Percentiles rank a stretch among this genome's conserved stretches.
phyloP scores from a whole-genome alignment of 2,329 filamentous ascomycete species.

The Apiospora arundinis region DNA sequence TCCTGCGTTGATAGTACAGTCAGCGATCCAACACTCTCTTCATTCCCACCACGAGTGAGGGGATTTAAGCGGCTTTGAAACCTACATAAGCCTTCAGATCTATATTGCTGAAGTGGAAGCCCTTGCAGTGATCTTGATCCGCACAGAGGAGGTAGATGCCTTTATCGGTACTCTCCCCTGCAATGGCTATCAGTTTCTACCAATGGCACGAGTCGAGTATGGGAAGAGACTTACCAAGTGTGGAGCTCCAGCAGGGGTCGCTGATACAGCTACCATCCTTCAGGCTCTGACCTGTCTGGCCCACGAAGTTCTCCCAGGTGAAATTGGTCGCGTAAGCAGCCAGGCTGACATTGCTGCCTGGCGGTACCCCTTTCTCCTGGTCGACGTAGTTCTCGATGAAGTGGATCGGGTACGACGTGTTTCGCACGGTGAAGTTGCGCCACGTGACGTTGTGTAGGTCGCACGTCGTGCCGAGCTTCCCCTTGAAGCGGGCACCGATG shows the following conservation, averaged over 20 bases:
- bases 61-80: neutral
- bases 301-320: constrained; percentile 31
- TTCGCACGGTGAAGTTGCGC: constrained; percentile 31
- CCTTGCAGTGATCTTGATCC: constrained; percentile 29
- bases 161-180: constrained; percentile 29
- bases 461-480: constrained; percentile 32
- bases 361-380: constrained; percentile 28
- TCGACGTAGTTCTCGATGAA: constrained; percentile 34
- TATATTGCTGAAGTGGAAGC: constrained; percentile 31
- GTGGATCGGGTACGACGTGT: constrained; percentile 33
- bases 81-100: constrained; percentile 30
- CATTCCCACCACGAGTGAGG: too few relatives aligned
- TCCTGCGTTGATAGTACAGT: constrained; percentile 15
- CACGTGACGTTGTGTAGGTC: constrained; percentile 31
- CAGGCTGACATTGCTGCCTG: constrained; percentile 26
- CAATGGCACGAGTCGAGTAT: neutral
- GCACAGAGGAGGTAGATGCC: constrained; percentile 29
- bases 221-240: constrained; percentile 23
- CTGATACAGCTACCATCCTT: constrained; percentile 32
- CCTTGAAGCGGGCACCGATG: constrained; percentile 33
- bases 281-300: constrained; percentile 24
- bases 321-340: constrained; percentile 31
- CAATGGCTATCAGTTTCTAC: neutral
- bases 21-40: neutral
- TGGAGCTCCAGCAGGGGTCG: constrained; percentile 33